These are phyloP conservation scores for Catunica adiposa DNA, from an alignment of 2,329 filamentous ascomycete genomes.

Conservation along the genomic window DNA sequence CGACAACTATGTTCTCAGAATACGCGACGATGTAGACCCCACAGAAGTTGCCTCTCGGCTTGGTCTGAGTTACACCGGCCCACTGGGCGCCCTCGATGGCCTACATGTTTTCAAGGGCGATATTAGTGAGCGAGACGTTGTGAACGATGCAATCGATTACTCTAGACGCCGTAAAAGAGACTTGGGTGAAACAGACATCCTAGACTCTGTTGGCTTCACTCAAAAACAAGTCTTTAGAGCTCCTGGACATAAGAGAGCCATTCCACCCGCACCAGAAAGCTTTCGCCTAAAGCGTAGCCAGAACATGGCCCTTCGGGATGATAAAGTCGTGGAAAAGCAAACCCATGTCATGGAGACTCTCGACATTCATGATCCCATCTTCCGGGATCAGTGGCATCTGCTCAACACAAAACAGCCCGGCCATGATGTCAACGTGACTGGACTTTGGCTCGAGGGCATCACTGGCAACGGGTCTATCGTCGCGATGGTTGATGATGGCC, in stretches of 20 bases:
- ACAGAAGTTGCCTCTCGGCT: slow-evolving; percentile 53
- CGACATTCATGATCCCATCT: slow-evolving; percentile 78
- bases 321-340: slow-evolving; percentile 38
- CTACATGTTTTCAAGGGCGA: slow-evolving; percentile 76
- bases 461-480: slow-evolving; percentile 81
- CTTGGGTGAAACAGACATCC: slow-evolving; percentile 34
- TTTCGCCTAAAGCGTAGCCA: slow-evolving; percentile 13
- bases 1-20: slow-evolving; percentile 87
- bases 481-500: slow-evolving; percentile 86
- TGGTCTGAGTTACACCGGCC: slow-evolving; percentile 65
- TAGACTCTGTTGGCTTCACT: slow-evolving; percentile 61
- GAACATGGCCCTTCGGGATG: slow-evolving; percentile 1
- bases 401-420: slow-evolving; percentile 66
- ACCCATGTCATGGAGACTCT: slow-evolving; percentile 45
- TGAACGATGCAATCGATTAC: slow-evolving; percentile 19
- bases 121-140: slow-evolving; percentile 43
- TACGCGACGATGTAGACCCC: slow-evolving; percentile 50
- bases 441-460: slow-evolving; percentile 76
- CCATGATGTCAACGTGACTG: slow-evolving; percentile 93
- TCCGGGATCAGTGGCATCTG: slow-evolving; percentile 88
- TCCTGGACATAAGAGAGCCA: slow-evolving; percentile 34
- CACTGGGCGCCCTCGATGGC: slow-evolving; percentile 56
- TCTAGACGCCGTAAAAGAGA: slow-evolving; percentile 44
- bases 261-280: slow-evolving; percentile 25
- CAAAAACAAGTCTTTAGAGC: slow-evolving; percentile 49